Base-by-base conservation (phyloP, 352 stramenopile species). In the Phytophthora pluvialis region DNA sequence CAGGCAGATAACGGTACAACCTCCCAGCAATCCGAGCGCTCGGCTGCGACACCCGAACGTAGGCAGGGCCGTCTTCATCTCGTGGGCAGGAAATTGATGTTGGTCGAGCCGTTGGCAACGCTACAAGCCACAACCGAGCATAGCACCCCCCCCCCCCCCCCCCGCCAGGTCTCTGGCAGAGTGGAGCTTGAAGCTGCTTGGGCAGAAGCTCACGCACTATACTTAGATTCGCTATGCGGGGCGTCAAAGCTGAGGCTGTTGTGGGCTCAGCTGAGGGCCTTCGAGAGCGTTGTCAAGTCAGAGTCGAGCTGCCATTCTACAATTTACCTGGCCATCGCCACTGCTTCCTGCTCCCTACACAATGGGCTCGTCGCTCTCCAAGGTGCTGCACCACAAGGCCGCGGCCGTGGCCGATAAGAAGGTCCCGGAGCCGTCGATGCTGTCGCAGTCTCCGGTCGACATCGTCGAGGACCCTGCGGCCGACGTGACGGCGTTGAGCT, bases 361-460 rank as follows among this genome's bases (percentile, higher is more conserved):
- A 35, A 67, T 72, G 64, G 64, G 57, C 42, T 38, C 63, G 32
- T 55, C 47, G 1, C 11, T 65, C 46, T 65, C 50, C 44, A 64
- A 64, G 36, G 45, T 58, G 18, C 35, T 72, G 21, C 56, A 67
- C 42, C 49, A 67, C 57, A 47, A 62, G 4, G 18, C 49, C 6
- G 8, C 49, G 4, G 28, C n/a, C 16, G 15, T 16, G 1, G 12
- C 35, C 9, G 43, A 4, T n/a, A 55, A 58, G 12, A 52, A 57
- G 16, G 39, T 36, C 16, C 25, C 64, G 36, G 26, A 45, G 21
- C 38, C 44, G 21, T 28, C 32, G 18, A 62, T 76, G 57, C n/a
- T 33, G 35, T 49, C 48, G 29, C 80, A 89, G 70, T 87, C 80
- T 11, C 80, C 80, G 11, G 83, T 89, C 36, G 76, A 89, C 50